Base-by-base conservation (phyloP, 208 protist genomes). In the Trypanosoma platydactyli region DNA sequence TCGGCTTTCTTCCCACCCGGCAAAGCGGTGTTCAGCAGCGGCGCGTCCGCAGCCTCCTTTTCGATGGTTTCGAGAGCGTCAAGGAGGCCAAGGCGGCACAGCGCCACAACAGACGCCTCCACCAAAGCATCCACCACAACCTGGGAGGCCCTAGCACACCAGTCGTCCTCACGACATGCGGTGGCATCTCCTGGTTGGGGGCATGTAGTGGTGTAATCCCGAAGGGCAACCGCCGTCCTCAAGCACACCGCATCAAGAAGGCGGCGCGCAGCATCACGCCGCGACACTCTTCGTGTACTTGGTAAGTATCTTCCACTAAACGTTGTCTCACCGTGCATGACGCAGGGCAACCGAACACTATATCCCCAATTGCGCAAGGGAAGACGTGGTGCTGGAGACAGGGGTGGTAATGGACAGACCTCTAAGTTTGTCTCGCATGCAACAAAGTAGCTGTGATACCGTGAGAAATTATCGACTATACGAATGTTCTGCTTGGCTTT, bases 381-480 rank as follows among this genome's bases (percentile, higher is more conserved):
- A 20, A 18, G 42, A 16, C 40, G 29, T 33, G 54, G 33, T 29
- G 50, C 5, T 5, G 56, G 55, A 22, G 56, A 67, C 25, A 71
- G 41, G 35, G 50, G 45, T 35, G 64, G 83, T 55, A 74, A 73
- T 71, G 18, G 76, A 71, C 20, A 76, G 66, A 71, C 41, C 38
- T 42, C 78, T 33, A 78, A 63, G 27, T 66, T 49, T 60, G 71
- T 86, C 33, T 80, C 79, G 44, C 78, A 80, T 46, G 75, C 86
- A 16, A 90, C 70, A 13, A 73, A 70, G 64, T 94, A 94, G 35
- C 81, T 72, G 69, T 89, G 71, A 11, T 65, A 22, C 20, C 49
- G 18, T 48, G 85, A 82, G 78, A 88, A 88, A 38, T 49, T 38
- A 55, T 92, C 84, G 0, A 94, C 64, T 5, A 59, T 54, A 30